These are phyloP conservation scores for Fragosphaeria purpurea DNA, from an alignment of 2,329 filamentous ascomycete species.

Conservation along the genomic window DNA sequence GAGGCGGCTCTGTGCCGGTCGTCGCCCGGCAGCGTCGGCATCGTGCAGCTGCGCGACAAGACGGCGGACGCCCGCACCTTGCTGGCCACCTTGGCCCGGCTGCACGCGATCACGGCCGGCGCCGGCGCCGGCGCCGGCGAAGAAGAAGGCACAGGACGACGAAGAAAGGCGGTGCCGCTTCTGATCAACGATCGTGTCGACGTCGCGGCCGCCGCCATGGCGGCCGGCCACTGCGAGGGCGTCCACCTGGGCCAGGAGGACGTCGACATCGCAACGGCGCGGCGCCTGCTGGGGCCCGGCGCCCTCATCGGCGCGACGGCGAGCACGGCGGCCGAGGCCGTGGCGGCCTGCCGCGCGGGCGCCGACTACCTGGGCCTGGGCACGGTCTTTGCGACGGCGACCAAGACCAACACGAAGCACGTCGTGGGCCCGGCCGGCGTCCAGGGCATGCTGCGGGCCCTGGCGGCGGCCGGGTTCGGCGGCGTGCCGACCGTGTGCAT, in stretches of 20 bases:
- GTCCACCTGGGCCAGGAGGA: slow-evolving; percentile 96
- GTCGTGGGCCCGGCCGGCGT: slow-evolving; percentile 68
- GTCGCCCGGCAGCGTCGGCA: slow-evolving; percentile 23
- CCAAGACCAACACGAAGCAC: slow-evolving; percentile 59
- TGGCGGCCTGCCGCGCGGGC: slow-evolving; percentile 60
- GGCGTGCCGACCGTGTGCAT: slow-evolving; percentile 66
- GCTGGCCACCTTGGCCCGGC: slow-evolving; percentile 56
- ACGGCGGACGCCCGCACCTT: slow-evolving; percentile 61
- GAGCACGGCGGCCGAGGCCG: slow-evolving; percentile 63
- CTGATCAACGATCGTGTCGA: slow-evolving; percentile 91
- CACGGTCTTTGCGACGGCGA: slow-evolving; percentile 76
- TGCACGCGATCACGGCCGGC: slow-evolving; percentile 59
- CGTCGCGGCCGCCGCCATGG: slow-evolving; percentile 75
- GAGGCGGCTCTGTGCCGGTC: slow-evolving; percentile 68
- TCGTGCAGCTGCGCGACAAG: slow-evolving; percentile 91
- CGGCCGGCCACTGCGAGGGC: slow-evolving; percentile 78
- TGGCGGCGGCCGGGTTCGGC: slow-evolving; percentile 38
- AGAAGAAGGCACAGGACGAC: too few species aligned
- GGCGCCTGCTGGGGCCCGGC: slow-evolving; percentile 59
- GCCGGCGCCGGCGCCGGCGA: slow-evolving; percentile 27
- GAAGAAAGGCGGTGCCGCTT: slow-evolving; percentile 52
- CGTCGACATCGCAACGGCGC: slow-evolving; percentile 51
- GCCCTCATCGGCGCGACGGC: slow-evolving; percentile 86
- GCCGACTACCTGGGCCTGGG: slow-evolving; percentile 88
- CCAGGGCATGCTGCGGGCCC: slow-evolving; percentile 51